These are phyloP conservation scores for Teratosphaeria viscida DNA, from an alignment of 2,329 filamentous ascomycete species.

Conservation along the genomic window DNA sequence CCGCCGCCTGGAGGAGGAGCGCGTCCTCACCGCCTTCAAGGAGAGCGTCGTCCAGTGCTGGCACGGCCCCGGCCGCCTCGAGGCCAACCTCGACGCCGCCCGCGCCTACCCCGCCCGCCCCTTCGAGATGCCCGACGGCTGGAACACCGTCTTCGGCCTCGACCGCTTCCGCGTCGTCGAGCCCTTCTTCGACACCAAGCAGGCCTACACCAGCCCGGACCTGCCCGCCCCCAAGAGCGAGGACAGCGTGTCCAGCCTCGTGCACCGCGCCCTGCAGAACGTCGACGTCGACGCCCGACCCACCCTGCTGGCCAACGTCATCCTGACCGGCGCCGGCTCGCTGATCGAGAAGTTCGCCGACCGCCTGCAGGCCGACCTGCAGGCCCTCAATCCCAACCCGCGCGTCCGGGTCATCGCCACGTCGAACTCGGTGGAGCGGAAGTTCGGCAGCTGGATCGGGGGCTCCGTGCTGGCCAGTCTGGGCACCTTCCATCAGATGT, in stretches of 20 bases:
- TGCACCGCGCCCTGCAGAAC: constrained; percentile 63
- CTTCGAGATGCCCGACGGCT: constrained; percentile 95
- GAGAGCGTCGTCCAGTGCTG: constrained; percentile 93
- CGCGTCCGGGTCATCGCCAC: constrained; percentile 83
- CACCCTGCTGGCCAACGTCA: constrained; percentile 75
- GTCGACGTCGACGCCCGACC: constrained; percentile 85
- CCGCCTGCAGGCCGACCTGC: constrained; percentile 74
- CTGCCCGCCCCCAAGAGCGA: constrained; percentile 45
- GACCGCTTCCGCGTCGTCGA: constrained; percentile 82
- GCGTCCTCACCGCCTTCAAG: constrained; percentile 90
- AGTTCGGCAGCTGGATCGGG: constrained; percentile 91
- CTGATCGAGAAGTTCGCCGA: constrained; percentile 88
- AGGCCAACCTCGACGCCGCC: constrained; percentile 63
- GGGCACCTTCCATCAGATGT: constrained; percentile 98
- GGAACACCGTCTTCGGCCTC: constrained; percentile 86
- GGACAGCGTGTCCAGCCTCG: constrained; percentile 74
- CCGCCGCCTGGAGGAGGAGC: constrained; percentile 78
- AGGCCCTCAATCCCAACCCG: constrained; percentile 69
- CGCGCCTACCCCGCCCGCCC: constrained; percentile 66
- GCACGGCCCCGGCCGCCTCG: constrained; percentile 64
- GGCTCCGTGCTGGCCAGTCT: constrained; percentile 91
- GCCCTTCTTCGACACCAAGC: constrained; percentile 80
- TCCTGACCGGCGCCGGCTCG: constrained; percentile 81
- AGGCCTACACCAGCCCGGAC: constrained; percentile 48
- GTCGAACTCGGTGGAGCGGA: constrained; percentile 74